Evolutionary conservation across 768 basidiomycete species (phyloP), one percentile per base, ranked within the genome.

Genomic region (Pisolithus orientalis): DNA sequence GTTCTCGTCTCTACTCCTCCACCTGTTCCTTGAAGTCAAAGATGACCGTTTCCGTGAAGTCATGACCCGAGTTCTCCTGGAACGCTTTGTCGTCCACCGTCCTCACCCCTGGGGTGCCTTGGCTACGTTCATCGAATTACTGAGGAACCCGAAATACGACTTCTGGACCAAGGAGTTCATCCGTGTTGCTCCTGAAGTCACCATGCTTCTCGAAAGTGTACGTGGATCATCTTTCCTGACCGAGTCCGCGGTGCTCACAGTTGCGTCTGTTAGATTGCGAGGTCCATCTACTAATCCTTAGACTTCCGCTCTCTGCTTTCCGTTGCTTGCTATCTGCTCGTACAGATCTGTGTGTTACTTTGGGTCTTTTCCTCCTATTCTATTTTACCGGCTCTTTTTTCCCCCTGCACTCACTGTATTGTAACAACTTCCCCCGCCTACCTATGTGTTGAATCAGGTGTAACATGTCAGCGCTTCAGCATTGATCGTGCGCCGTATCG

Each of bases 81-180:
- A 98, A 65, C 83, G 94, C 34, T 90, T 96, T 72, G 82, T 98
- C 53, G 93, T 93, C 32, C 87, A 91, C 65, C 85, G 93, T 28
- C 96, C 96, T 45, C 94, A 97, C 61, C 94, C 96, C 27, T 97
- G 94, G 93, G 94, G 95, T 53, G 84, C 93, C 27, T 71, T 95
- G 59, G 85, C 92, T 59, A 92, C 93, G 5, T 95, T 96, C 71
- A 93, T 95, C 61, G 91, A 95, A 70, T 72, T 96, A 56, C 83
- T 97, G 48, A 85, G 90, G 57, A 94, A 94, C 68, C 80, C 83
- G 51, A 90, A 86, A 70, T 93, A 92, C 61, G 87, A 90, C 53
- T 93, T 93, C 75, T 92, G 90, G 88, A 86, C 75, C 77, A 90
- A 87, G 66, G 84, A 86, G 55, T 93, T 91, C 63, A 80, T 90